Evolutionary conservation across 2,329 filamentous ascomycete species (phyloP).

Genomic region (Ophiocordyceps sinensis): DNA sequence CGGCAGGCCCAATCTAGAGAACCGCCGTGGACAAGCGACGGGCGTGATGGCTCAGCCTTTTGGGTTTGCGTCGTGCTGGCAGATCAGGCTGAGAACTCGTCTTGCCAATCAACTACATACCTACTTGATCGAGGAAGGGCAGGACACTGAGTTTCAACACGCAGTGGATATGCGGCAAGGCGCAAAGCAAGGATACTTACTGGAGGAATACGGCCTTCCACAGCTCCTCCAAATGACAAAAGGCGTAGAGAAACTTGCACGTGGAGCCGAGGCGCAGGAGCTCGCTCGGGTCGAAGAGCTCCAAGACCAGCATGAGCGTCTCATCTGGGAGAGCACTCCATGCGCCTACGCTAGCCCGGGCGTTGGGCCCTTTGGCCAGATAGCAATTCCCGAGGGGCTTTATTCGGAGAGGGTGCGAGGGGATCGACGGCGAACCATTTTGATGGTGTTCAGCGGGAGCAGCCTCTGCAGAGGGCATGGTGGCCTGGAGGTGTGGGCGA

Average conservation of each 20-base stretch:
- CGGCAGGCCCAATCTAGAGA: no score
- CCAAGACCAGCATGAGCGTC: conserved; percentile 58
- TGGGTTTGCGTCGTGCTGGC: no score
- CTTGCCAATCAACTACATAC: no score
- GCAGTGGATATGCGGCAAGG: neutral
- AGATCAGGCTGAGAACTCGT: no score
- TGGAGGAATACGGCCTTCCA: conserved; percentile 77
- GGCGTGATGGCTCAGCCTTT: no score
- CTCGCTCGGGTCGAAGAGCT: conserved; percentile 50
- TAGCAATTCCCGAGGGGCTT: conserved; percentile 78
- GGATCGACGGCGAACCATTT: conserved; percentile 33
- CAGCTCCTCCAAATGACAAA: conserved; percentile 68
- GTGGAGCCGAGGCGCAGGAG: conserved; percentile 57
- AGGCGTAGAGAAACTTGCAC: conserved; percentile 78
- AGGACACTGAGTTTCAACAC: neutral
- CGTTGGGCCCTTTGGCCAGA: conserved; percentile 49
- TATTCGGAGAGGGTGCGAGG: conserved; percentile 66
- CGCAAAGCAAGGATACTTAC: conserved; percentile 40
- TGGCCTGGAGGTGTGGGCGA: conserved; percentile 1
- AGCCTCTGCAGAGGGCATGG: neutral
- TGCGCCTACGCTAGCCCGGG: conserved; percentile 49
- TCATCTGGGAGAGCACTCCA: conserved; percentile 68
- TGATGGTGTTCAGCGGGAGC: no score
- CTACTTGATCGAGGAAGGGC: no score
- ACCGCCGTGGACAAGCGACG: no score